Conservation (phyloP, 805 yeast genomes). For the Yarrowia bubula region DNA sequence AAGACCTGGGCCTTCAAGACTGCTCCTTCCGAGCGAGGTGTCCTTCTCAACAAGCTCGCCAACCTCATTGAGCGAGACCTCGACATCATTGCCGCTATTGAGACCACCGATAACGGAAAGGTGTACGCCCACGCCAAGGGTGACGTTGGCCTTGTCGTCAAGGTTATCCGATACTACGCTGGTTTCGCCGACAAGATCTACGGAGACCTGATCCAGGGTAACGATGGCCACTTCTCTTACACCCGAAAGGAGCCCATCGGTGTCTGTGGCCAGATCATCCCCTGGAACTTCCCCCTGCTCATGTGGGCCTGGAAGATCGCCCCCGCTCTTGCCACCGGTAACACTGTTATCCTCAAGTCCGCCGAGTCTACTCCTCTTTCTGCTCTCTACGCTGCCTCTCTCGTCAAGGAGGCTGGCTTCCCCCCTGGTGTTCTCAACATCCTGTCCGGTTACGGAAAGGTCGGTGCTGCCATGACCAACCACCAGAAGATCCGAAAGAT, state of each 20-base stretch:
- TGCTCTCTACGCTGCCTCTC: conserved; percentile 56
- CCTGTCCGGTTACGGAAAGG: conserved; percentile 64
- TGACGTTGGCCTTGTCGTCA: conserved; percentile 58
- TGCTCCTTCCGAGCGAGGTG: conserved; percentile 59
- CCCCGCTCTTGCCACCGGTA: conserved; percentile 80
- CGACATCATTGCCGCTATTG: conserved; percentile 74
- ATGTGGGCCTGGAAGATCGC: conserved; percentile 82
- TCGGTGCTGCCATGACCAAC: conserved; percentile 61
- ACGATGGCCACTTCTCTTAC: conserved; percentile 59
- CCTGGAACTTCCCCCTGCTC: conserved; percentile 69
- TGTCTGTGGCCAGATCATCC: conserved; percentile 67
- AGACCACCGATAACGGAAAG: conserved; percentile 88
- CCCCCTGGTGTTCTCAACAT: conserved; percentile 77
- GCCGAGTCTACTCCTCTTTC: conserved; percentile 77
- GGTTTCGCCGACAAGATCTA: conserved; percentile 71
- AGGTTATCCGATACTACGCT: conserved; percentile 61
- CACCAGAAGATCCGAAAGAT: conserved; percentile 74
- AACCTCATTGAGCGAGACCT: conserved; percentile 71
- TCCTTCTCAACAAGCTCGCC: conserved; percentile 66
- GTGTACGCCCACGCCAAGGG: conserved; percentile 42
- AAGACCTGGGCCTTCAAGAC: conserved; percentile 65
- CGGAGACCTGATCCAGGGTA: conserved; percentile 56
- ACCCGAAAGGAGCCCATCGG: conserved; percentile 67
- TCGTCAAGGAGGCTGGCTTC: conserved; percentile 64
- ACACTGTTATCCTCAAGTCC: conserved; percentile 66